Conservation (phyloP, 306 rosid genomes). For the Fragaria ananassa region DNA sequence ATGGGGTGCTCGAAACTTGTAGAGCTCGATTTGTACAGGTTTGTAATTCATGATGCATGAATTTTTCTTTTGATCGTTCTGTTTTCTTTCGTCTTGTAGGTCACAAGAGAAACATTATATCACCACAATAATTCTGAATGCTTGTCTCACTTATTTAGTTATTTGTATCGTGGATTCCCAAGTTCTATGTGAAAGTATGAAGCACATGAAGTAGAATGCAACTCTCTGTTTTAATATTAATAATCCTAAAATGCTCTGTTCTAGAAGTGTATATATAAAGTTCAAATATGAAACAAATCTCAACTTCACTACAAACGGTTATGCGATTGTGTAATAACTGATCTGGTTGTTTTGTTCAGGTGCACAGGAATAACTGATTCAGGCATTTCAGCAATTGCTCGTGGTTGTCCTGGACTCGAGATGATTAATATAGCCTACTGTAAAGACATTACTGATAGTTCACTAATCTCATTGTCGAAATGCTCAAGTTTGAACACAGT, state of each 20-base stretch:
- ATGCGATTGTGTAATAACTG: not conserved
- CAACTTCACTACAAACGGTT: not conserved
- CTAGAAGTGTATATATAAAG: not conserved
- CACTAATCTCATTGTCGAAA: conserved; percentile 55
- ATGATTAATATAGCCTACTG: conserved; percentile 78
- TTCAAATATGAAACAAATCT: not conserved
- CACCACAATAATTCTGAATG: not conserved
- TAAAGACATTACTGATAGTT: conserved; percentile 57
- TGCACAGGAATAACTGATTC: conserved; percentile 72
- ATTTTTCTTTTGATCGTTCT: not conserved
- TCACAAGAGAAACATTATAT: not conserved
- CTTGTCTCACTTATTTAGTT: not conserved
- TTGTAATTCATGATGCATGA: conserved; percentile 24
- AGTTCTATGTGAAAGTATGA: not conserved
- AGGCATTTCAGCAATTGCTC: conserved; percentile 68
- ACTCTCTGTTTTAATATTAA: not conserved
- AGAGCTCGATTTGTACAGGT: conserved; percentile 96
- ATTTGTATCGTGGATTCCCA: not conserved
- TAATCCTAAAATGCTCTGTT: not conserved
- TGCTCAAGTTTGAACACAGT: conserved; percentile 62
- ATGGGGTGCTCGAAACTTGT: conserved; percentile 58
- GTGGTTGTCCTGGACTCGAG: conserved; percentile 73
- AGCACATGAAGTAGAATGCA: not conserved
- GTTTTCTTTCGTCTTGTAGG: not conserved
- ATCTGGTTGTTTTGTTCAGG: conserved; percentile 41